Conservation (phyloP, 2,329 filamentous ascomycete species). For the Colletotrichum orchidophilum region DNA sequence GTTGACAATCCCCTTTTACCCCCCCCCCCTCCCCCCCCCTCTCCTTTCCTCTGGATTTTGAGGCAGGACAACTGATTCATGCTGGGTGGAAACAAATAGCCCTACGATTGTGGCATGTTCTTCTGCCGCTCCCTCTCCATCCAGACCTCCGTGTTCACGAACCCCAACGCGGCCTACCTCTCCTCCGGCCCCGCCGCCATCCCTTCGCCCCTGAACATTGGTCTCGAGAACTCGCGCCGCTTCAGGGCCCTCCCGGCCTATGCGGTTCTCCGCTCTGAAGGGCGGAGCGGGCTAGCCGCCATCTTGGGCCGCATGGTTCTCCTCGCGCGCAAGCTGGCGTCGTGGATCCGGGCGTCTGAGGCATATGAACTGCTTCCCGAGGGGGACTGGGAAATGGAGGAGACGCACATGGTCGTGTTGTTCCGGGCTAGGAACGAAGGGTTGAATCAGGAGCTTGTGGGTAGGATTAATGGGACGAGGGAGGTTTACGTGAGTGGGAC, state of each 20-base stretch:
- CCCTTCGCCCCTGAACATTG: conserved; percentile 85
- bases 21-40: too few relatives aligned
- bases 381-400: conserved; percentile 50
- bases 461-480: conserved; percentile 76
- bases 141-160: conserved; percentile 75
- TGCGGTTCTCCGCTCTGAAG: conserved; percentile 79
- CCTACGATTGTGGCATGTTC: conserved; percentile 94
- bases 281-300: conserved; percentile 71
- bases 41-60: neutral
- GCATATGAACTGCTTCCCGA: conserved; percentile 75
- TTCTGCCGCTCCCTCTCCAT: conserved; percentile 72
- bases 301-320: conserved; percentile 79
- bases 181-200: conserved; percentile 56
- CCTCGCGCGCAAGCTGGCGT: conserved; percentile 74
- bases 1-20: conserved; percentile 40
- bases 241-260: conserved; percentile 94
- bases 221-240: conserved; percentile 89
- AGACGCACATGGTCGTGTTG: conserved; percentile 73
- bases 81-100: conserved; percentile 50
- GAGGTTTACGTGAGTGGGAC: conserved; percentile 88
- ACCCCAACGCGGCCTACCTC: conserved; percentile 88
- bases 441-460: conserved; percentile 74
- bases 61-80: neutral
- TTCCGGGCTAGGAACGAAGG: conserved; percentile 73
- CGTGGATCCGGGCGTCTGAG: conserved; percentile 67